phyloP scores from a whole-genome alignment of 768 basidiomycete species.

The Phlebiopsis gigantea region DNA sequence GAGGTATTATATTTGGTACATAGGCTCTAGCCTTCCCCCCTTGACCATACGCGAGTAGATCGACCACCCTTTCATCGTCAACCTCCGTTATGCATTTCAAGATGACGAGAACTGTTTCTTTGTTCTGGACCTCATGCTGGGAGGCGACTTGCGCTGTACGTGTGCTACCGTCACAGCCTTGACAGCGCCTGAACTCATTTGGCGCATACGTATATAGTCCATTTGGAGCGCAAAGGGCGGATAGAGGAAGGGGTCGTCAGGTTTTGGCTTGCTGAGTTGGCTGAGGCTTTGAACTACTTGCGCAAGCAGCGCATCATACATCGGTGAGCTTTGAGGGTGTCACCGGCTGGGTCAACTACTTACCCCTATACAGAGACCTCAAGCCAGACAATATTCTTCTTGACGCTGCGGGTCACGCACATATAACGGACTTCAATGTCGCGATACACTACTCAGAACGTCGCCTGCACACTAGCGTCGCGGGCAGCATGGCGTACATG shows the following conservation, averaged over 20 bases:
- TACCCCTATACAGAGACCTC: slow-evolving; percentile 57
- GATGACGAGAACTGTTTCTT: slow-evolving; percentile 98
- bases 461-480: slow-evolving; percentile 85
- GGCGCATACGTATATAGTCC: slow-evolving; percentile 47
- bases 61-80: slow-evolving; percentile 86
- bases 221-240: slow-evolving; percentile 66
- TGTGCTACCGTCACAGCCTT: slow-evolving; percentile 10
- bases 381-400: slow-evolving; percentile 98
- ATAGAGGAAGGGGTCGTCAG: slow-evolving; percentile 69
- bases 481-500: slow-evolving; percentile 99
- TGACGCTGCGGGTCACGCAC: slow-evolving; percentile 90
- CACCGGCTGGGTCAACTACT: slow-evolving; percentile 13
- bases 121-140: slow-evolving; percentile 94
- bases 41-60: slow-evolving; percentile 40
- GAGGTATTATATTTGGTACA: slow-evolving; percentile 48
- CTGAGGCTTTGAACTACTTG: slow-evolving; percentile 81
- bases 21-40: neutral
- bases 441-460: slow-evolving; percentile 95
- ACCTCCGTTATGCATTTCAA: slow-evolving; percentile 93
- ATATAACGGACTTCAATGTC: slow-evolving; percentile 98
- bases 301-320: slow-evolving; percentile 92
- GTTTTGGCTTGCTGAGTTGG: slow-evolving; percentile 89
- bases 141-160: slow-evolving; percentile 90
- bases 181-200: slow-evolving; percentile 2
- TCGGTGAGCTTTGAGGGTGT: slow-evolving; percentile 51